phyloP scores from a whole-genome alignment of 805 yeast species.

The Saccharomycopsis sp. region DNA sequence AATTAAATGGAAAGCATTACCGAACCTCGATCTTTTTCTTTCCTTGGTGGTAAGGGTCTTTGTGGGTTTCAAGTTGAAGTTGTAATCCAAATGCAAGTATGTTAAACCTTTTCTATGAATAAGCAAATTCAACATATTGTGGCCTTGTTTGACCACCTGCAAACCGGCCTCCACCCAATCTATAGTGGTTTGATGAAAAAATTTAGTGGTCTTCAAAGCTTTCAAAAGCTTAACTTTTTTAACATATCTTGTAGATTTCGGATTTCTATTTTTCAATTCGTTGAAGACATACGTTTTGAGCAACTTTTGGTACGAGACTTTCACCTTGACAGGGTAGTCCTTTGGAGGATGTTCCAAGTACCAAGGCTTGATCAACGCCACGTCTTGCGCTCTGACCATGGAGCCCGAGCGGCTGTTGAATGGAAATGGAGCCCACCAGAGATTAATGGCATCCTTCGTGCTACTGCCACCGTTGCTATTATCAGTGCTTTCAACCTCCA shows the following conservation, averaged over 20 bases:
- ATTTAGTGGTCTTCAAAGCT: slow-evolving; percentile 68
- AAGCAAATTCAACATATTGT: slow-evolving; percentile 80
- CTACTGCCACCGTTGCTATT: slow-evolving; percentile 23
- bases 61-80: slow-evolving; percentile 92
- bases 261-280: slow-evolving; percentile 43
- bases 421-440: slow-evolving; percentile 82
- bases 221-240: slow-evolving; percentile 53
- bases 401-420: slow-evolving; percentile 67
- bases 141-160: slow-evolving; percentile 89
- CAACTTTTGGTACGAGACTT: slow-evolving; percentile 85
- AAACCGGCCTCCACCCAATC: slow-evolving; percentile 99
- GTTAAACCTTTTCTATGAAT: slow-evolving; percentile 89
- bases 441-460: slow-evolving; percentile 42
- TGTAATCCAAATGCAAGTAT: slow-evolving; percentile 87
- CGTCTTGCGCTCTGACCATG: slow-evolving; percentile 81
- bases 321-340: slow-evolving; percentile 62
- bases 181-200: slow-evolving; percentile 80
- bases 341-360: slow-evolving; percentile 57
- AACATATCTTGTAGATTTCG: slow-evolving; percentile 30
- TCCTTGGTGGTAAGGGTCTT: slow-evolving; percentile 95
- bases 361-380: slow-evolving; percentile 76
- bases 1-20: slow-evolving; percentile 89
- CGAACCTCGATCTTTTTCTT: slow-evolving; percentile 90
- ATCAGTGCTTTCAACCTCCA: slow-evolving; percentile 40
- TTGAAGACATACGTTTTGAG: slow-evolving; percentile 66